A percentile compares a stretch with the other conserved stretches of the same genome.
phyloP scores from a whole-genome alignment of 2,329 filamentous ascomycete genomes.

The Escovopsis sp. region DNA sequence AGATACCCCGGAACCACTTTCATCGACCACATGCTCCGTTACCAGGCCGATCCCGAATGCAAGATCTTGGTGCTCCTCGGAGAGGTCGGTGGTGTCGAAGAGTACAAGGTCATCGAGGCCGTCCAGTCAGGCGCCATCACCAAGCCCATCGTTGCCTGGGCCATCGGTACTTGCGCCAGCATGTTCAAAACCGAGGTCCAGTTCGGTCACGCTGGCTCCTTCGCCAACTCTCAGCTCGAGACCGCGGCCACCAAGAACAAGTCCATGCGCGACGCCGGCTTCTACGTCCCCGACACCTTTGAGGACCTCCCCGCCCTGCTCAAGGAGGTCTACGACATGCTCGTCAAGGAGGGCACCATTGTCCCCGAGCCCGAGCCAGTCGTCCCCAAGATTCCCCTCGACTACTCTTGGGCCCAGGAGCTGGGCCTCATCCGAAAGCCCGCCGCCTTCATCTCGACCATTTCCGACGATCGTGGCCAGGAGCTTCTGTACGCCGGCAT shows the following conservation, averaged over 20 bases:
- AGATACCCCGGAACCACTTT: constrained; percentile 97
- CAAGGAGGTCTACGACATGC: constrained; percentile 70
- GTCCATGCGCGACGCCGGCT: constrained; percentile 86
- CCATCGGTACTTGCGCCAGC: constrained; percentile 96
- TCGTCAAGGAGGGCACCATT: constrained; percentile 74
- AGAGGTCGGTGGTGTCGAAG: constrained; percentile 98
- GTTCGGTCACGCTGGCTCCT: constrained; percentile 96
- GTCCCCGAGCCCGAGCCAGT: constrained; percentile 75
- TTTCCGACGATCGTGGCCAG: constrained; percentile 98
- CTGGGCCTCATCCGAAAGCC: constrained; percentile 99
- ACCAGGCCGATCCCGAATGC: constrained; percentile 92
- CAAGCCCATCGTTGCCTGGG: constrained; percentile 98
- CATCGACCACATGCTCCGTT: constrained; percentile 94
- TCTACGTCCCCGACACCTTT: constrained; percentile 89
- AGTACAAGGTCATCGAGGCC: constrained; percentile 98
- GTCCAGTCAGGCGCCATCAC: constrained; percentile 89
- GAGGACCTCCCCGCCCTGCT: constrained; percentile 79
- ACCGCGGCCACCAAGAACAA: constrained; percentile 95
- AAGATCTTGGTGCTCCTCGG: constrained; percentile 93
- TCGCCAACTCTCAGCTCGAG: constrained; percentile 98
- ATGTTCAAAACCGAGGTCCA: constrained; percentile 99
- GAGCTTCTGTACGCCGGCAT: constrained; percentile 97
- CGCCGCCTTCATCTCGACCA: constrained; percentile 98
- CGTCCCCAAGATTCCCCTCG: constrained; percentile 97
- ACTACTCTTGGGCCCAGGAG: constrained; percentile 99